Base-by-base conservation (phyloP, 805 yeast species). In the Starmerella floris region DNA sequence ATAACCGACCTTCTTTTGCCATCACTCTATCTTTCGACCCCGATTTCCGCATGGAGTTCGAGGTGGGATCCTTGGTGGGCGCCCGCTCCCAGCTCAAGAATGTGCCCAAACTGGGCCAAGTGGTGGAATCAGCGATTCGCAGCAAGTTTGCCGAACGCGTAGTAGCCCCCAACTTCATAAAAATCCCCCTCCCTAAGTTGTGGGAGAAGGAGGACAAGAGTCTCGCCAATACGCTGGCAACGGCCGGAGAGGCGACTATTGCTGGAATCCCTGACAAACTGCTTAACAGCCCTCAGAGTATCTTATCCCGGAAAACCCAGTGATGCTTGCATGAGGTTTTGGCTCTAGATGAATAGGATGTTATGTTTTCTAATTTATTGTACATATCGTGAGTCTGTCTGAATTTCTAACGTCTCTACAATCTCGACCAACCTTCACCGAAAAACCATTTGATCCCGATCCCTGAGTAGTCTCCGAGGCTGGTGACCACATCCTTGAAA, bases 71-170 rank as follows among this genome's bases (percentile, higher is more conserved):
- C 1, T 64, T 88, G 31, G 83, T 91, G 40, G 99, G 99, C 1
- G 82, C 96, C 1, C 70, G 94, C 37, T 83, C 97, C 0, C 81
- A 88, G 57, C 66, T 91, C 23, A 94, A 87, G 60, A 84, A 91
- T 55, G 82, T 91, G 15, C 98, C 99, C 6, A 85, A 91, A 56
- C 76, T 91, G 30, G 76, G 94, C 9, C 77, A 83, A 44, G 64
- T 91, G 33, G 77, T 91, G 32, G 97, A 91, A 57, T 75, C 74
- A 44, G 78, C 79, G 46, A 69, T 91, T 31, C 70, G 91, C 49
- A 77, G 77, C 42, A 85, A 95, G 94, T 87, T 91, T 56, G 77
- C 78, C 16, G 96, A 88, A 53, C 68, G 95, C 48, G 84, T 95
- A 57, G 91, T 91, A 11, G 93, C 84, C 51, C 99, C 99, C 1